Evolutionary conservation across 306 rosid genomes (phyloP).

Genomic region (Canavalia gladiata): DNA sequence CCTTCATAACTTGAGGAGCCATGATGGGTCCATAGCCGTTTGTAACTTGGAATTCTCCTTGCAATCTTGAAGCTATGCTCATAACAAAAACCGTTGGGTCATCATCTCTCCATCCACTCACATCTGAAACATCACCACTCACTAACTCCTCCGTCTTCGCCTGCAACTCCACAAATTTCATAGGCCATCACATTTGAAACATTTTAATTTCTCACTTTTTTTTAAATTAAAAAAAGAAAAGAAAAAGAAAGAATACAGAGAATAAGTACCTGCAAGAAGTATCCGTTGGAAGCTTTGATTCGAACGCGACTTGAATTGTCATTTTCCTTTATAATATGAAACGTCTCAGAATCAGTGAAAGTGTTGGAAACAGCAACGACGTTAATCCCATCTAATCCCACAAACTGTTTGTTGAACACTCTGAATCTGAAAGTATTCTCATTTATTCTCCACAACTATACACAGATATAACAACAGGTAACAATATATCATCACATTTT

Average conservation of each 20-base stretch:
- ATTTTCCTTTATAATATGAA: conserved; percentile 59
- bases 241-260: neutral
- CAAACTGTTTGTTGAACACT: conserved; percentile 69
- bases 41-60: conserved; percentile 78
- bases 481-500: neutral
- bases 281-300: conserved; percentile 72
- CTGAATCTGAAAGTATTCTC: conserved; percentile 64
- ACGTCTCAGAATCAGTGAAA: conserved; percentile 52
- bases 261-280: conserved; percentile 66
- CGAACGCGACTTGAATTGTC: conserved; percentile 55
- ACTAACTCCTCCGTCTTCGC: conserved; percentile 66
- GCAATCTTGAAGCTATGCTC: conserved; percentile 39
- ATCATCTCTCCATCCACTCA: conserved; percentile 62
- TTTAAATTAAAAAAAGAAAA: neutral
- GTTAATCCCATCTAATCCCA: conserved; percentile 62
- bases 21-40: conserved; percentile 70
- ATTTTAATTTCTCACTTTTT: too few species aligned
- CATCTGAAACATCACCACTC: conserved; percentile 64
- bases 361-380: conserved; percentile 60
- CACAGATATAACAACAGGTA: neutral
- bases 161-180: conserved; percentile 41
- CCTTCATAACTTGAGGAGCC: conserved; percentile 71
- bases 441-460: conserved; percentile 80
- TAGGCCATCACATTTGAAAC: too few species aligned
- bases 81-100: conserved; percentile 71